Base-by-base conservation (phyloP, 331 rosid genomes). In the Malus hybrid region DNA sequence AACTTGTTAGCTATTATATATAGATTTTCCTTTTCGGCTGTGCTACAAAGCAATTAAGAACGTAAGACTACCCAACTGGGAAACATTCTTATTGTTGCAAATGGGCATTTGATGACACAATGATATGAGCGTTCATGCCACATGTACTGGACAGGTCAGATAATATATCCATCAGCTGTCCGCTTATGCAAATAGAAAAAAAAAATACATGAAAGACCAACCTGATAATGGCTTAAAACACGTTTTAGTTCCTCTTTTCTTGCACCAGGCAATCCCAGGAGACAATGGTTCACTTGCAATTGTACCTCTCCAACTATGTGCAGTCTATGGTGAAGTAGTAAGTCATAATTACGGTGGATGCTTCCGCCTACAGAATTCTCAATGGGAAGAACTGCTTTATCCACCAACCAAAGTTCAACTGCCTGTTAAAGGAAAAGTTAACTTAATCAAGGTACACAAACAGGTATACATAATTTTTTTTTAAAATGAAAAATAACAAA, bases 361-460 rank as follows among this genome's bases (percentile, higher is more conserved):
- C 98, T 93, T 84, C 98, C 98, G 63, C 79, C 90, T 64, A 86
- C 89, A 72, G 97, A 88, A 81, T 88, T 93, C 87, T 93, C 97
- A 72, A 93, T 91, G n/a, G 98, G 97, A 65, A 93, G 90, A 88
- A 93, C 93, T 39, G 98, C 96, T 87, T 88, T 93, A 48, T 93
- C 97, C 63, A 88, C 98, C 27, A 91, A 74, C 97, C 97, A 91
- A 69, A 91, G 82, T 79, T 93, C 98, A 82, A 93, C 98, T 52
- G 96, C 98, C 98, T 93, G 83, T 65, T 59, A 70, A 71, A 80
- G 52, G 65, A 42, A 69, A 79, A 59, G 34, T 28, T 6, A 80
- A 63, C 36, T 63, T 31, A 77, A 71, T 34, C 80, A 77, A 39
- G 36, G 66, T 39, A 75, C 74, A 65, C 34, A 69, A 70, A 44